Percentiles rank a stretch among this genome's conserved stretches.
These are phyloP conservation scores for Gossypium bickii DNA, from an alignment of 345 rosid species.

Conservation along the genomic window DNA sequence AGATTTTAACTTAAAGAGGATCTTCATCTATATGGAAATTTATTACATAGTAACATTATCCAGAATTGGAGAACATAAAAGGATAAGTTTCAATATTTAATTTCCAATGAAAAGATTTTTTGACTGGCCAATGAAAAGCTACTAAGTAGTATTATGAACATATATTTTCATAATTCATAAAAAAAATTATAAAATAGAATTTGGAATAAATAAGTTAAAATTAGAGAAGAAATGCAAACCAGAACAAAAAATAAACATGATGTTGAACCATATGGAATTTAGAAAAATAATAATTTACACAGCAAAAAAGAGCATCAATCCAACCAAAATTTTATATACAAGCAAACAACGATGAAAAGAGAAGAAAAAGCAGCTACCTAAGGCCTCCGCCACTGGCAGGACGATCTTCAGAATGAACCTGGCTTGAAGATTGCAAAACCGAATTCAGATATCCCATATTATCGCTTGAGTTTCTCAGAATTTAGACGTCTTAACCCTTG, in stretches of 20 bases:
- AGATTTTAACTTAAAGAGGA: neutral
- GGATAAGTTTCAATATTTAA: neutral
- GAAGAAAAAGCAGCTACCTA: constrained; percentile 39
- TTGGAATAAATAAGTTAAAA: constrained; percentile 10
- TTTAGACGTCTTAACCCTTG: constrained; percentile 14
- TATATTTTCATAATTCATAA: neutral
- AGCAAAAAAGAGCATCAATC: neutral
- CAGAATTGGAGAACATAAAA: neutral
- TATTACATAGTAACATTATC: neutral
- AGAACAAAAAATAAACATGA: neutral
- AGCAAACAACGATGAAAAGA: neutral
- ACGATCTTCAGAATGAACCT: constrained; percentile 64
- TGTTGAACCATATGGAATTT: neutral
- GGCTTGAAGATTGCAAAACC: constrained; percentile 66
- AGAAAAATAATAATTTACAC: neutral
- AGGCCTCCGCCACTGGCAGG: constrained; percentile 94
- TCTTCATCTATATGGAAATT: neutral
- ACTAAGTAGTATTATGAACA: neutral
- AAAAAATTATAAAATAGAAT: neutral
- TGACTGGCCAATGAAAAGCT: too few species aligned
- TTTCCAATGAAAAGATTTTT: neutral
- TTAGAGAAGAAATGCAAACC: constrained; percentile 5
- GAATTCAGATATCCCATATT: constrained; percentile 81
- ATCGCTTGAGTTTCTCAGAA: constrained; percentile 14
- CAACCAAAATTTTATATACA: constrained; percentile 12